Conservation (phyloP, 805 yeast genomes). For the Starmerella bombi region DNA sequence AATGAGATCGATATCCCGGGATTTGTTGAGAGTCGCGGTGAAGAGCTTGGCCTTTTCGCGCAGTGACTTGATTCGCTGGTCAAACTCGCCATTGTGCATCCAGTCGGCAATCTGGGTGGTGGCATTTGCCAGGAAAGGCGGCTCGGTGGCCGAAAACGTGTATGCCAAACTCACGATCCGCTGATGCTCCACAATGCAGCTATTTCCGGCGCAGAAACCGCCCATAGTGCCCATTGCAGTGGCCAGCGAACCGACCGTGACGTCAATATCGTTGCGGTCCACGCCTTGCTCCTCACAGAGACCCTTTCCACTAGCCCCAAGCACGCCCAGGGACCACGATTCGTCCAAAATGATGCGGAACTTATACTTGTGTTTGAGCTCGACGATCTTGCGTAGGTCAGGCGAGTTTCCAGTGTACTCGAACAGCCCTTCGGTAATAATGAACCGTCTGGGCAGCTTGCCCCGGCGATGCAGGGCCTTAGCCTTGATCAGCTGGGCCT, state of each 20-base stretch:
- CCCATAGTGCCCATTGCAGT: slow-evolving; percentile 73
- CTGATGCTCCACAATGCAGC: slow-evolving; percentile 80
- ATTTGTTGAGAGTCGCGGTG: slow-evolving; percentile 10
- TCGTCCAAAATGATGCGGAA: slow-evolving; percentile 83
- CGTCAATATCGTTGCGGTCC: slow-evolving; percentile 58
- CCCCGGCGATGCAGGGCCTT: slow-evolving; percentile 41
- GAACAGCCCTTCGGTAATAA: slow-evolving; percentile 82
- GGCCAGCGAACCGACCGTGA: slow-evolving; percentile 80
- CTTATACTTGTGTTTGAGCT: slow-evolving; percentile 67
- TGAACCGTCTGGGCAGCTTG: slow-evolving; percentile 71
- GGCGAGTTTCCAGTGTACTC: slow-evolving; percentile 71
- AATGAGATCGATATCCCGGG: slow-evolving; percentile 35
- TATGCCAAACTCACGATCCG: slow-evolving; percentile 80
- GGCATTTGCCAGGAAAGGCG: slow-evolving; percentile 64
- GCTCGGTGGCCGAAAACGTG: slow-evolving; percentile 87
- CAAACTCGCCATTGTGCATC: slow-evolving; percentile 25
- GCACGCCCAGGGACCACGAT: slow-evolving; percentile 67
- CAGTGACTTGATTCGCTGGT: slow-evolving; percentile 22
- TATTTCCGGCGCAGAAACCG: slow-evolving; percentile 82
- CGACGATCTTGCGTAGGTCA: slow-evolving; percentile 52
- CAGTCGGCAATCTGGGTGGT: slow-evolving; percentile 20
- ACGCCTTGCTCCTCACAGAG: slow-evolving; percentile 59
- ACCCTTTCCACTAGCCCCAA: slow-evolving; percentile 81
- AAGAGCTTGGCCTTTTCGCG: slow-evolving; percentile 17
- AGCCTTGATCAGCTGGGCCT: slow-evolving; percentile 44